Evolutionary conservation across 768 basidiomycete genomes (phyloP), one percentile per base, ranked within the genome.

Genomic region (Mycena kentingensis): DNA sequence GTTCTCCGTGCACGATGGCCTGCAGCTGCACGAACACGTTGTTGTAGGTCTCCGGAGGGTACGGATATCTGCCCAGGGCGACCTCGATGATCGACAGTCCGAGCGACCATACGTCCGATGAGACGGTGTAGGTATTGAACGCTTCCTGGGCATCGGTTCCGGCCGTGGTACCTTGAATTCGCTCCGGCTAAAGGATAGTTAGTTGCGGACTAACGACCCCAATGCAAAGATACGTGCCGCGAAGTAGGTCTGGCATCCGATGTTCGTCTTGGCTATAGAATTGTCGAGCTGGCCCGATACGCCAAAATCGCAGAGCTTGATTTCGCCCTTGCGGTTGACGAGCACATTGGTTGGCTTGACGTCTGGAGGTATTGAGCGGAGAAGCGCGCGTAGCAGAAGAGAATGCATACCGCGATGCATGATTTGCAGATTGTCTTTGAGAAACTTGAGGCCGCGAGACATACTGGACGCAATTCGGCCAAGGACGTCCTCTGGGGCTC

Each of bases 181-280:
- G 87, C 66, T 99, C 96, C 32, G 96, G 97, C 90, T 93, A 63
- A 13, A 31, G 44, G 43, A 35, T 11, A 46, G 50, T 39, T 54
- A 35, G 21, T 34, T 49, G 26, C 16, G 21, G 25, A 51, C 26
- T 27, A 16, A 46, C 21, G 18, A 8, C 44, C 48, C 51, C 15
- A 13, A 45, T 36, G 44, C 41, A 22, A 39, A 48, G 32, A 34
- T 13, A 62, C 22, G 2, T 69, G 93, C 93, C 42, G 96, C 96
- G 94, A 99, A 98, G 70, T 99, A 99, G 55, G 85, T 88, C 69
- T 99, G 97, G 67, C 97, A 99, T 6, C 97, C 97, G 32, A 99
- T 98, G 63, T 98, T 98, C 5, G 97, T 99, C 72, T 95, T 96
- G 16, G 97, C 97, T 19, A 99, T 77, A 50, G 87, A 90, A 68